Conservation (phyloP, 345 rosid genomes). For the Gossypium sturtianum region DNA sequence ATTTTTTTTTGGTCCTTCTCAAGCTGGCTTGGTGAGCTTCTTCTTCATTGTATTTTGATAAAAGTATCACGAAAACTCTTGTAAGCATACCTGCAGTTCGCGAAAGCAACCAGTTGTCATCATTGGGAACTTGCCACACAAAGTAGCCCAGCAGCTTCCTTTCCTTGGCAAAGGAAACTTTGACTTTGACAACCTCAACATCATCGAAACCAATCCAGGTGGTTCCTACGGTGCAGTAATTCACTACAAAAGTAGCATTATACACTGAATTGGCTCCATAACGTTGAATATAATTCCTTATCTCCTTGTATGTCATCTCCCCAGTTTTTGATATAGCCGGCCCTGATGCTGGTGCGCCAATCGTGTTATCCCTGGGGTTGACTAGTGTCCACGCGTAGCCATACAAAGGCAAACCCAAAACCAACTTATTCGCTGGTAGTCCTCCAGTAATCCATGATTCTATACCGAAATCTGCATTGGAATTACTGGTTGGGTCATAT, state of each 20-base stretch:
- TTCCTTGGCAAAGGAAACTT: constrained; percentile 30
- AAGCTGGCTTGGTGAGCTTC: too few relatives aligned
- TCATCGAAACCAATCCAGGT: constrained; percentile 42
- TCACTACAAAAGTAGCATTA: constrained; percentile 27
- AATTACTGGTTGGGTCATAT: constrained; percentile 8
- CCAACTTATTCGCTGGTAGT: constrained; percentile 14
- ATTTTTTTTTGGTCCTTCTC: too few relatives aligned
- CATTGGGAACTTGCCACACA: constrained; percentile 27
- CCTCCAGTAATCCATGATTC: constrained; percentile 18
- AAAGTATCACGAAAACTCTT: too few relatives aligned
- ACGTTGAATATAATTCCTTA: constrained; percentile 17
- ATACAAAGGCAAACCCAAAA: constrained; percentile 13
- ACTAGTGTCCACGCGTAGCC: constrained; percentile 13
- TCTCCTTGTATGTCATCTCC: constrained; percentile 11
- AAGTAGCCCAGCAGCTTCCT: constrained; percentile 31
- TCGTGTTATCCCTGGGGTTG: background rate
- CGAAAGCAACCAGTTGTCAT: constrained; percentile 39
- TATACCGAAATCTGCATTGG: constrained; percentile 11
- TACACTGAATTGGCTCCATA: constrained; percentile 20
- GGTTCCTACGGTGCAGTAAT: constrained; percentile 13
- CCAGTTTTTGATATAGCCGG: background rate
- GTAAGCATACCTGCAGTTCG: background rate
- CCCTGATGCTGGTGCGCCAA: constrained; percentile 13
- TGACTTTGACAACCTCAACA: constrained; percentile 24
- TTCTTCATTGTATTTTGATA: too few relatives aligned